phyloP scores from a whole-genome alignment of 768 basidiomycete species.

The Pleurotus sapidus region DNA sequence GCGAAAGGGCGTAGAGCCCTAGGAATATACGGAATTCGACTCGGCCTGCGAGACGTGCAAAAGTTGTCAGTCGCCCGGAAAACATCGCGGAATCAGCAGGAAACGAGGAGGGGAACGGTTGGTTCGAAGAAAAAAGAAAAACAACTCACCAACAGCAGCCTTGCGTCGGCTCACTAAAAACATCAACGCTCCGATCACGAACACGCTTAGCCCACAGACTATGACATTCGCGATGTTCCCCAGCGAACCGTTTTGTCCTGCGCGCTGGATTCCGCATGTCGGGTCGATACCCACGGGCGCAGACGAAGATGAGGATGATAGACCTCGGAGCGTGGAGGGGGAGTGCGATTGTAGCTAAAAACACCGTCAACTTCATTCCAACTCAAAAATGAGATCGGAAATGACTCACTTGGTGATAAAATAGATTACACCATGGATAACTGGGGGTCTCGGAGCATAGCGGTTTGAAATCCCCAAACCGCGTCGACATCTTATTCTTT shows the following conservation, averaged over 20 bases:
- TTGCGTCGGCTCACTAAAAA: constrained; percentile 58
- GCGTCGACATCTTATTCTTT: constrained; percentile 27
- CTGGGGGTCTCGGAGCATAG: constrained; percentile 71
- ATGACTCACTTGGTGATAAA: constrained; percentile 75
- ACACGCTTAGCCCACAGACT: constrained; percentile 69
- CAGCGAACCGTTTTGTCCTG: constrained; percentile 54
- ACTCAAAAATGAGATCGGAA: constrained; percentile 13
- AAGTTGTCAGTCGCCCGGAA: background rate
- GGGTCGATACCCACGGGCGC: constrained; percentile 87
- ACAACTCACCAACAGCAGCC: constrained; percentile 80
- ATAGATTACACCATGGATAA: constrained; percentile 93
- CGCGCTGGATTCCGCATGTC: constrained; percentile 69
- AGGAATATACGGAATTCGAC: constrained; percentile 71
- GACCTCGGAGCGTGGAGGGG: constrained; percentile 32
- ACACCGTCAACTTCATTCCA: constrained; percentile 11
- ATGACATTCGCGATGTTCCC: constrained; percentile 89
- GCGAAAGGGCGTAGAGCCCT: constrained; percentile 62
- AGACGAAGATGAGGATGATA: constrained; percentile 38
- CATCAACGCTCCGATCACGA: constrained; percentile 58
- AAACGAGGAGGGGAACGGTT: background rate
- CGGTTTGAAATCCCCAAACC: constrained; percentile 71
- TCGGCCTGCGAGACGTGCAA: constrained; percentile 42
- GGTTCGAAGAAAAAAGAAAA: background rate
- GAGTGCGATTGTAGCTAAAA: constrained; percentile 32
- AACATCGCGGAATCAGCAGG: background rate